These are phyloP conservation scores for Syzygium syzygioides DNA, from an alignment of 441 rosid genomes.

Conservation along the genomic window DNA sequence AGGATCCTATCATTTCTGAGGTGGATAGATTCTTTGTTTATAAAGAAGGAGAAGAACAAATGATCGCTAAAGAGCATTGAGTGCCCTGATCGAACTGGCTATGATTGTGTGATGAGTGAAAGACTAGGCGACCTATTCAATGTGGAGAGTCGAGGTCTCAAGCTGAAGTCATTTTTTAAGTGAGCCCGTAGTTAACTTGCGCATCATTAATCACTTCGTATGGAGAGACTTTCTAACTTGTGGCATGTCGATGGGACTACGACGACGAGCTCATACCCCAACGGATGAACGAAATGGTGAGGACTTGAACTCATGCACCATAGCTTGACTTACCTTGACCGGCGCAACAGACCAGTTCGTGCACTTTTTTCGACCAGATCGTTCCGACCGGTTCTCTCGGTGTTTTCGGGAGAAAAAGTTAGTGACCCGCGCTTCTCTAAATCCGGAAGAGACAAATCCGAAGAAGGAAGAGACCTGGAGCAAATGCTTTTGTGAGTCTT, in stretches of 20 bases:
- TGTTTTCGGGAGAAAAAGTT: background rate
- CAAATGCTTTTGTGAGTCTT: background rate
- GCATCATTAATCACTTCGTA: background rate
- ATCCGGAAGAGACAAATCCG: background rate
- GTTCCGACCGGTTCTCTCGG: background rate
- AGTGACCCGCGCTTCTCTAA: background rate
- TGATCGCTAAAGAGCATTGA: background rate
- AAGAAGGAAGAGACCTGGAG: background rate
- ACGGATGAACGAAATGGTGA: background rate
- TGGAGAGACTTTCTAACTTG: background rate
- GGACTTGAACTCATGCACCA: background rate
- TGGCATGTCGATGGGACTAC: background rate
- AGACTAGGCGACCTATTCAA: background rate
- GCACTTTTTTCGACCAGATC: background rate
- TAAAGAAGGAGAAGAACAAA: background rate
- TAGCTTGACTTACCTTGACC: background rate
- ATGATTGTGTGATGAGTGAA: background rate
- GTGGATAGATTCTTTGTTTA: background rate
- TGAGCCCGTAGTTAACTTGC: background rate
- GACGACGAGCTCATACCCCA: rapidly evolving
- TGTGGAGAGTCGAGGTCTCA: background rate
- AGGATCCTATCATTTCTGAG: background rate
- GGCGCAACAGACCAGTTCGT: background rate
- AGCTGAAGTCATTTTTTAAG: background rate
- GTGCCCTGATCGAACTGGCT: background rate